Conservation (phyloP, 2,329 filamentous ascomycete genomes). For the Pestalotiopsis sp. region DNA sequence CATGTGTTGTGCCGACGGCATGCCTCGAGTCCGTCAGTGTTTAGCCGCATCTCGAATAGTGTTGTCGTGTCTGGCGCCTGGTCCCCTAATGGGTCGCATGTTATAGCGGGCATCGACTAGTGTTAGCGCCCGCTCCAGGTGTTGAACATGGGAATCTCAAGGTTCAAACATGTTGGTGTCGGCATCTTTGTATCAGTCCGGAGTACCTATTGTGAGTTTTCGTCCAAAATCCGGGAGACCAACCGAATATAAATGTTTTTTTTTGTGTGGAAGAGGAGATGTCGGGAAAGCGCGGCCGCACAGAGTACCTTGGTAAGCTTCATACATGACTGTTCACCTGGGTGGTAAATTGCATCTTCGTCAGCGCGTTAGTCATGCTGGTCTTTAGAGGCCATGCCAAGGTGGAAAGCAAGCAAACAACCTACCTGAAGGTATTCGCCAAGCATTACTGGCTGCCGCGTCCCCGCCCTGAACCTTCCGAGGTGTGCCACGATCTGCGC, state of each 20-base stretch:
- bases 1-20: no score
- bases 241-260: background rate
- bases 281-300: conserved; percentile 1
- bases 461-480: background rate
- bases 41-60: no score
- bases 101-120: background rate
- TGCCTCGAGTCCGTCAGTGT: no score
- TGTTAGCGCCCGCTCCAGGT: background rate
- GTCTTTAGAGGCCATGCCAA: background rate
- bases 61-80: no score
- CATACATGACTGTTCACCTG: background rate
- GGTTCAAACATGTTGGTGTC: background rate
- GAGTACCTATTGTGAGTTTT: background rate
- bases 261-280: background rate
- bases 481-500: background rate
- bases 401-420: background rate
- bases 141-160: background rate
- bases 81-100: background rate
- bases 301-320: background rate
- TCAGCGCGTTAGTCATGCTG: background rate
- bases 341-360: background rate
- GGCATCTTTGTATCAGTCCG: background rate
- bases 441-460: background rate
- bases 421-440: background rate
- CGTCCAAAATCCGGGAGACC: background rate